Percentiles rank a stretch among this genome's conserved stretches.
Evolutionary conservation across 306 rosid species (phyloP).

Genomic region (Castanea mollissima): DNA sequence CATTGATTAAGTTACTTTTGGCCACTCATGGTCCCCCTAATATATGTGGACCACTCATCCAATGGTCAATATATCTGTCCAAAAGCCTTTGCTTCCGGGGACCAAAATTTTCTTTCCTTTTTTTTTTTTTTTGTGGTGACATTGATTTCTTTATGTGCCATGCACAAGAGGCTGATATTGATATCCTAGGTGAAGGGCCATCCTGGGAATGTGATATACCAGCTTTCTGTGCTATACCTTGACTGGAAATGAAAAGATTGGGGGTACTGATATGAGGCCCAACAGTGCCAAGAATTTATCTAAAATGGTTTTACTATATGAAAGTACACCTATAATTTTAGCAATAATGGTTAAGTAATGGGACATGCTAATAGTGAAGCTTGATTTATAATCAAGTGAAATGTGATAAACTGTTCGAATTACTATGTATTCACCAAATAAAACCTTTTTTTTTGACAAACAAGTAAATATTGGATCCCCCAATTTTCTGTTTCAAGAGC

Average conservation of each 20-base stretch:
- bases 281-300: too few relatives aligned
- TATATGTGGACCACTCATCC: slow-evolving; percentile 45
- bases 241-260: too few relatives aligned
- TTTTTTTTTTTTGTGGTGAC: slow-evolving; percentile 3
- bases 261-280: too few relatives aligned
- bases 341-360: background rate
- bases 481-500: too few relatives aligned
- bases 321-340: background rate
- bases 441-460: too few relatives aligned
- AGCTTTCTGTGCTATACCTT: background rate
- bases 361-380: background rate
- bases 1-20: slow-evolving; percentile 39
- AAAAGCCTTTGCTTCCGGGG: slow-evolving; percentile 27
- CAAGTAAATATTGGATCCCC: too few relatives aligned
- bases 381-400: background rate
- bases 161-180: slow-evolving; percentile 17
- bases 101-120: background rate
- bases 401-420: background rate
- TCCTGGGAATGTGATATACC: background rate
- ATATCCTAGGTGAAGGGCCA: slow-evolving; percentile 14
- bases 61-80: slow-evolving; percentile 15
- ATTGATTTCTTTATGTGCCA: slow-evolving; percentile 23
- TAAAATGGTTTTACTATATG: background rate
- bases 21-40: slow-evolving; percentile 36
- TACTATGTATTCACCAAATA: background rate